Evolutionary conservation across 2,329 filamentous ascomycete species (phyloP), one percentile per base, ranked within the genome.

Genomic region (Hypoxylon rubiginosum): DNA sequence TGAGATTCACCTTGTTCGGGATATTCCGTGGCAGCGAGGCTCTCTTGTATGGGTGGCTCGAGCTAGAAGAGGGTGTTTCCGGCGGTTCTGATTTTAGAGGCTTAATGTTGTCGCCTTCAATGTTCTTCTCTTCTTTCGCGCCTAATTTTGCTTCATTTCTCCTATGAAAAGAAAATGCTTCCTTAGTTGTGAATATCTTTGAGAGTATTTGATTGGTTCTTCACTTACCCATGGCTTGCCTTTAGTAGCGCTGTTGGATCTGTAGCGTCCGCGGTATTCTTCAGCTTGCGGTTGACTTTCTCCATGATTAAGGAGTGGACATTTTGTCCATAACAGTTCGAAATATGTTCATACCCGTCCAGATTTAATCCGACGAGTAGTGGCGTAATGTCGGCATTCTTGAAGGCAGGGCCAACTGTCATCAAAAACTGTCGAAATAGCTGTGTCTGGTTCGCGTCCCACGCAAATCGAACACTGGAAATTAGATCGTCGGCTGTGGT

Each of bases 271-370:
- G 66, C 64, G 0, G 56, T 64, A 30, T 15, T 62, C 19, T 48
- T 52, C 13, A 71, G 21, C 32, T 71, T 71, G 0, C 61, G 59
- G 28, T 34, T 13, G 1, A 69, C 66, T 28, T 71, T 71, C n/a
- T 30, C 39, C 17, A 48, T n/a, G 5, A 71, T 69, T 10, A 71
- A 4, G 9, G 4, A 7, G 28, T 66, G 36, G 3, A 71, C 67
- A 30, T 62, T 69, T 19, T 68, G 2, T 2, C 60, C 67, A 13
- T 54, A 5, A 2, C 21, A 4, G 17, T 66, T 71, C 0, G 36
- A 9, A 24, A 71, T 61, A 2, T 56, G 13, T 11, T 69, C 51
- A n/a, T 68, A 71, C 3, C 67, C 69, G 24, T 71, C 51, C 3
- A 71, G 59, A 21, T 66, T 63, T 13, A 71, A 64, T 1, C 63